These are phyloP conservation scores for Zea luxurians DNA, from an alignment of 176 grass and related monocot genomes.

Conservation along the genomic window DNA sequence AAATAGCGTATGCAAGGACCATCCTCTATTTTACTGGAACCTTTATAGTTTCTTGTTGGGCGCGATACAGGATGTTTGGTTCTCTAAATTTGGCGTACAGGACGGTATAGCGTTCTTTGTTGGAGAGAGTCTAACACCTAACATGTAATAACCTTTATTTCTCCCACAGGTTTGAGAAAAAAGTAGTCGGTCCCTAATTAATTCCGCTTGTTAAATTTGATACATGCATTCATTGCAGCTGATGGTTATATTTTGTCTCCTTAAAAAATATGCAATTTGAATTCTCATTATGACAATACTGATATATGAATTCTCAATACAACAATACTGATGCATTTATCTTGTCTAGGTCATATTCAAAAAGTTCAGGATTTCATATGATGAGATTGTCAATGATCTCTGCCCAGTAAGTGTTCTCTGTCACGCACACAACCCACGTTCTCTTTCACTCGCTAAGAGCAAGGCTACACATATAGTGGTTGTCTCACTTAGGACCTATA, in stretches of 20 bases:
- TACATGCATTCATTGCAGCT: not conserved
- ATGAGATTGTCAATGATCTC: slow-evolving; percentile 76
- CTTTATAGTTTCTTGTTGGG: no score
- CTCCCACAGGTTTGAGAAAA: not conserved
- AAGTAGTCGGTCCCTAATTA: not conserved
- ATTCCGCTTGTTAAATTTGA: slow-evolving; percentile 13
- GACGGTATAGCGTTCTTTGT: no score
- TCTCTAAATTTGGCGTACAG: no score
- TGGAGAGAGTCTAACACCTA: no score
- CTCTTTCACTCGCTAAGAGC: not conserved
- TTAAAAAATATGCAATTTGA: slow-evolving; percentile 36
- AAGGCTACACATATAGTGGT: no score
- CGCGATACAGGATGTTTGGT: no score
- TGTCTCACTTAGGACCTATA: no score
- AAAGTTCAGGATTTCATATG: slow-evolving; percentile 92
- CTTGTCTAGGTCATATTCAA: slow-evolving; percentile 81
- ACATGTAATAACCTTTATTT: not conserved
- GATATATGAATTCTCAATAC: slow-evolving; percentile 33
- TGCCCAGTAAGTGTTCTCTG: slow-evolving; percentile 58
- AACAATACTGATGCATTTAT: slow-evolving; percentile 35
- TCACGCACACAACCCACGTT: not conserved
- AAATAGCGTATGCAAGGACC: no score
- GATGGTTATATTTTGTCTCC: slow-evolving; percentile 25
- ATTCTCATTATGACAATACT: slow-evolving; percentile 14
- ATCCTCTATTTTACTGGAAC: no score